Evolutionary conservation across 176 grass and related monocot species (phyloP).

Genomic region (Carex cristatella): DNA sequence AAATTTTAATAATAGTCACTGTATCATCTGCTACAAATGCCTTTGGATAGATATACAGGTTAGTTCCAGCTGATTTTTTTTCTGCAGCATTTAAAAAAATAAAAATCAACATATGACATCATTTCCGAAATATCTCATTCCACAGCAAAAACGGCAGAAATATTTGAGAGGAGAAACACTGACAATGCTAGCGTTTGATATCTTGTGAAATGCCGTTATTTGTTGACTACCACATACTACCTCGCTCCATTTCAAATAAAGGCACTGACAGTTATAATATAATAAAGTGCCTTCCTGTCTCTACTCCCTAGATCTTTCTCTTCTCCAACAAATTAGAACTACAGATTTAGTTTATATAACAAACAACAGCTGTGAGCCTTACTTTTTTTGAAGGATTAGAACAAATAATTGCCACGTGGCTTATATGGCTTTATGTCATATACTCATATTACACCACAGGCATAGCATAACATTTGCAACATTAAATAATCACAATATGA

Average conservation of each 20-base stretch:
- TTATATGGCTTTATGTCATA: neutral
- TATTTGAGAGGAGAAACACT: too few species aligned
- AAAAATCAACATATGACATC: too few species aligned
- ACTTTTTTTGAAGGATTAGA: neutral
- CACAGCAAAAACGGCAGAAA: too few species aligned
- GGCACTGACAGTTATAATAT: neutral
- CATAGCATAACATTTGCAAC: neutral
- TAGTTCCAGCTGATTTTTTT: too few species aligned
- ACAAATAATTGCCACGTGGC: neutral
- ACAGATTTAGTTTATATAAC: neutral
- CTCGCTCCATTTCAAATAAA: neutral
- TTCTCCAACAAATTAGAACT: neutral
- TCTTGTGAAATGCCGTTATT: too few species aligned
- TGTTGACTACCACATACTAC: too few species aligned
- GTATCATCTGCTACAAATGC: neutral
- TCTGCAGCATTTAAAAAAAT: too few species aligned
- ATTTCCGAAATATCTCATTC: too few species aligned
- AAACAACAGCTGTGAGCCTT: neutral
- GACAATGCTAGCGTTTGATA: too few species aligned
- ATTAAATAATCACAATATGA: neutral
- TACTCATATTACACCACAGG: neutral
- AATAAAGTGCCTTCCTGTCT: neutral
- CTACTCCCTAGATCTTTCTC: neutral
- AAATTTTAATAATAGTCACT: neutral
- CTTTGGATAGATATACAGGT: neutral